These are phyloP conservation scores for Camelina sativa DNA, from an alignment of 345 rosid species.

Conservation along the genomic window DNA sequence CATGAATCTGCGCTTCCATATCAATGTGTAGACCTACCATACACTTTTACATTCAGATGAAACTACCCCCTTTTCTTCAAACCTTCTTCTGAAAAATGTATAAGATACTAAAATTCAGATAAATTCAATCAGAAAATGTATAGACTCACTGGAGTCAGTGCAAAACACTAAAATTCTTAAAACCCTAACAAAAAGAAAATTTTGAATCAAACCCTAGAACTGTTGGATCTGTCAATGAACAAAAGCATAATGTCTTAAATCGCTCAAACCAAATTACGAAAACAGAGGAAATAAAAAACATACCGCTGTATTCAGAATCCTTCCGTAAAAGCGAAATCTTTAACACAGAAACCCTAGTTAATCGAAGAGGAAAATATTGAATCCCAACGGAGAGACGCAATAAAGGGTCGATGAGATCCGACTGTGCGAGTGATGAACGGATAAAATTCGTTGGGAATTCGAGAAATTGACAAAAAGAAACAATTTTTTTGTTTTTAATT, in stretches of 20 bases:
- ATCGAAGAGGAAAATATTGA: conserved; percentile 14
- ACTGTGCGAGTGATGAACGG: conserved; percentile 9
- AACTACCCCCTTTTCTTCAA: conserved; percentile 9
- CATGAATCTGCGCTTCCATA: conserved; percentile 87
- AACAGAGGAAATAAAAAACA: conserved; percentile 15
- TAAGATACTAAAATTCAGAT: not conserved
- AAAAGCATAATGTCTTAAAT: not conserved
- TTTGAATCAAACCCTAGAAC: conserved; percentile 29
- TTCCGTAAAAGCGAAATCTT: not conserved
- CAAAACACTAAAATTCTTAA: not conserved
- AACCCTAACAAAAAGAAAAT: not conserved
- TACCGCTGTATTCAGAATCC: conserved; percentile 20
- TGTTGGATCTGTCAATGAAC: conserved; percentile 14
- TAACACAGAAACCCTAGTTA: not conserved
- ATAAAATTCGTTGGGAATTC: conserved; percentile 4
- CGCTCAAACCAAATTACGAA: not conserved
- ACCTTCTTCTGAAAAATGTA: conserved; percentile 18
- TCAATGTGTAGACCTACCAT: conserved; percentile 40
- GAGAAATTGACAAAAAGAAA: not conserved
- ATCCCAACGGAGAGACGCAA: not conserved
- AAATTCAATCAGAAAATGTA: not conserved
- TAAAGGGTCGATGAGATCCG: conserved; percentile 22
- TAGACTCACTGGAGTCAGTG: not conserved
- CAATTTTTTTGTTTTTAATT: not conserved
- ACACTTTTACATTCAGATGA: conserved; percentile 21